Conservation (phyloP, 1,284 basidiomycete genomes). For the Puccinia brachypodii region DNA sequence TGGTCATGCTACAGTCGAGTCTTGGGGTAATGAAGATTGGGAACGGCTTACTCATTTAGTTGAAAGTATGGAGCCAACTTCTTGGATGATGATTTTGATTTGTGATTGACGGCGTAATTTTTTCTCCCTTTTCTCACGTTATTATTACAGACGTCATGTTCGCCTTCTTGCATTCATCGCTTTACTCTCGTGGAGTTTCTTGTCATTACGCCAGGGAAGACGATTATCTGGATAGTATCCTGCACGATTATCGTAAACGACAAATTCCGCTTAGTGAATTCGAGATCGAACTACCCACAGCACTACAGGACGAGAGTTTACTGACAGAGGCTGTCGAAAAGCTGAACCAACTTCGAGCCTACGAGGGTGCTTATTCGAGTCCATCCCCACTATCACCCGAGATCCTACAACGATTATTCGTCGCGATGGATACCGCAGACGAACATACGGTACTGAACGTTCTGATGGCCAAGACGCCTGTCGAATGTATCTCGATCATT, state of each 20-base stretch:
- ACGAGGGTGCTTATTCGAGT: slow-evolving; percentile 16
- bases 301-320: slow-evolving; percentile 45
- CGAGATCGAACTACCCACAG: slow-evolving; percentile 41
- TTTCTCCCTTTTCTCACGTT: not conserved
- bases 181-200: slow-evolving; percentile 32
- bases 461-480: slow-evolving; percentile 45
- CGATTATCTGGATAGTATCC: slow-evolving; percentile 45
- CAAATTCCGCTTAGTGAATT: slow-evolving; percentile 45
- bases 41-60: slow-evolving; percentile 38
- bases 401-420: slow-evolving; percentile 47
- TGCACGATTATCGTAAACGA: slow-evolving; percentile 43
- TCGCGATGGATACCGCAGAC: slow-evolving; percentile 48
- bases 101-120: not conserved
- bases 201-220: slow-evolving; percentile 48
- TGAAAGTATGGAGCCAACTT: slow-evolving; percentile 30
- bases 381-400: slow-evolving; percentile 41
- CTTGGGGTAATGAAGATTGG: slow-evolving; percentile 48
- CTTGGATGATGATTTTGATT: not conserved
- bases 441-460: slow-evolving; percentile 42
- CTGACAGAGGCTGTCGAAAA: slow-evolving; percentile 46
- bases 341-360: slow-evolving; percentile 43
- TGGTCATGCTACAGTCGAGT: slow-evolving; percentile 40
- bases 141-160: slow-evolving; percentile 37
- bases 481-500: slow-evolving; percentile 48
- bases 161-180: slow-evolving; percentile 40